phyloP scores from a whole-genome alignment of 2,329 filamentous ascomycete genomes.

The Cordyceps fumosorosea region DNA sequence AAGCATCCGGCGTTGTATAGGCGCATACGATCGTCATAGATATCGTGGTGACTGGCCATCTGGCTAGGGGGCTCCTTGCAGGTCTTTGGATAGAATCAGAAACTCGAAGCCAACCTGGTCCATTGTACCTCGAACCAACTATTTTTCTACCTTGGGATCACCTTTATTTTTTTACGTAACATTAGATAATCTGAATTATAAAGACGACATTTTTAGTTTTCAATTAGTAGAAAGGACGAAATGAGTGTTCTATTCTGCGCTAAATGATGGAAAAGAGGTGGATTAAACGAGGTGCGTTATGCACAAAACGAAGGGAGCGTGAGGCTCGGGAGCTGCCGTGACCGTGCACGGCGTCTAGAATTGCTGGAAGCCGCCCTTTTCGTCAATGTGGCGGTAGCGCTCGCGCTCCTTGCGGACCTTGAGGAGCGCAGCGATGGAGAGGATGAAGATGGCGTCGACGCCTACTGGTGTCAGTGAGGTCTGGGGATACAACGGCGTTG shows the following conservation, averaged over 20 bases:
- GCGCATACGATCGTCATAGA: constrained; percentile 7
- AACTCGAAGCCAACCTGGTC: background rate
- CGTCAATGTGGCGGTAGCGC: constrained; percentile 72
- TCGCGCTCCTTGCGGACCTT: constrained; percentile 77
- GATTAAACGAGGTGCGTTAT: background rate
- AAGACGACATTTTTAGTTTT: background rate
- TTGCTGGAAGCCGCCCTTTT: constrained; percentile 56
- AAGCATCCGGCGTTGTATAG: constrained; percentile 15
- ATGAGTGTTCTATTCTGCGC: background rate
- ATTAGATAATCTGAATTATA: constrained; percentile 8
- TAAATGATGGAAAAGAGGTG: background rate
- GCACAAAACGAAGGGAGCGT: no score
- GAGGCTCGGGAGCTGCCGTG: background rate
- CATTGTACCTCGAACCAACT: background rate
- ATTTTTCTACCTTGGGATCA: background rate
- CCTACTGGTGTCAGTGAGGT: constrained; percentile 27
- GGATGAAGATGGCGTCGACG: constrained; percentile 59
- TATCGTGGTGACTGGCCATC: background rate
- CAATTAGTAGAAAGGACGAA: background rate
- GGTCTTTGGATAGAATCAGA: background rate
- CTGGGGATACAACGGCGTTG: no score
- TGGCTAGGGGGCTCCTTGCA: background rate
- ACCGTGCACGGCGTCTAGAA: constrained; percentile 33
- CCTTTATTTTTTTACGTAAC: background rate
- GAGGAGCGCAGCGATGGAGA: constrained; percentile 67